Evolutionary conservation across 1,139 yeast species (phyloP).

Genomic region (Keqinozyma sinolaborantium): DNA sequence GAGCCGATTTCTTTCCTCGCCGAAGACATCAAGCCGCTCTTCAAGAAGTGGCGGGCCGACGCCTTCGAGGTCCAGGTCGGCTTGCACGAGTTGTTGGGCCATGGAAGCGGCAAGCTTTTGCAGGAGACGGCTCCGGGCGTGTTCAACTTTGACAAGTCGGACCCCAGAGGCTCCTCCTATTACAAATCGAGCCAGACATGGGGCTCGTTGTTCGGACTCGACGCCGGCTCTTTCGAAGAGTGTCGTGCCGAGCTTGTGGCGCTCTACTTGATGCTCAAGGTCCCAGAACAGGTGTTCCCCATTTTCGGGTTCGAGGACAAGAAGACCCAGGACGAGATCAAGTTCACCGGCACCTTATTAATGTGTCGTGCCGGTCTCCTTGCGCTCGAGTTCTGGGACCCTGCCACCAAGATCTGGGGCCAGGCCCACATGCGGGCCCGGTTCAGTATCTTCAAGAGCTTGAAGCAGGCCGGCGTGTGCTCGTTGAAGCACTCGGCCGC

Average conservation of each 20-base stretch:
- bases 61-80: slow-evolving; percentile 93
- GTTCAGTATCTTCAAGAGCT: slow-evolving; percentile 75
- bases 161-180: slow-evolving; percentile 66
- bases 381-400: slow-evolving; percentile 86
- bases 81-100: slow-evolving; percentile 88
- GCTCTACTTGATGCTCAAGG: slow-evolving; percentile 69
- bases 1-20: slow-evolving; percentile 69
- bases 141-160: slow-evolving; percentile 68
- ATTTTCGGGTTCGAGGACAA: slow-evolving; percentile 65
- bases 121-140: slow-evolving; percentile 59
- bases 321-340: slow-evolving; percentile 60
- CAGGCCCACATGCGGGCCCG: slow-evolving; percentile 97
- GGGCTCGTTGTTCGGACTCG: slow-evolving; percentile 80
- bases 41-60: slow-evolving; percentile 71
- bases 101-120: slow-evolving; percentile 82
- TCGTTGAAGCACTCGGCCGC: slow-evolving; percentile 46
- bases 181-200: slow-evolving; percentile 83
- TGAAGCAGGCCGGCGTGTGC: slow-evolving; percentile 67
- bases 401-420: slow-evolving; percentile 78
- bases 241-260: slow-evolving; percentile 93
- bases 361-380: slow-evolving; percentile 88
- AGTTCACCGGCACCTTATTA: slow-evolving; percentile 63
- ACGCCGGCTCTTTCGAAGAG: slow-evolving; percentile 87
- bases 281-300: slow-evolving; percentile 52
- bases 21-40: slow-evolving; percentile 49